These are phyloP conservation scores for Sorghum bicolor DNA, from an alignment of 176 grass and related monocot species.

Conservation along the genomic window DNA sequence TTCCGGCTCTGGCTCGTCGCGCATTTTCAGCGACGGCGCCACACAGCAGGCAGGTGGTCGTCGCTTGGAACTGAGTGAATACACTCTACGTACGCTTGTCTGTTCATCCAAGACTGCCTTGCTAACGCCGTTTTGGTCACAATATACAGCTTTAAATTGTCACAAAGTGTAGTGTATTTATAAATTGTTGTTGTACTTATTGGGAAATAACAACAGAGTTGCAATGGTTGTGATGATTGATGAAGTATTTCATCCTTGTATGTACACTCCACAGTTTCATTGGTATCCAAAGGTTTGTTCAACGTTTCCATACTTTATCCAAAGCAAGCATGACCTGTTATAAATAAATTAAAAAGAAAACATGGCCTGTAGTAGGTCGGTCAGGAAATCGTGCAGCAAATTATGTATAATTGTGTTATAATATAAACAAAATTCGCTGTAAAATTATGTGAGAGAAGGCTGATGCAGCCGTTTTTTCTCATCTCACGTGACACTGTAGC, in stretches of 20 bases:
- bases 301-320: too few species aligned
- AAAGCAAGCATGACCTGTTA: too few species aligned
- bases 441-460: too few species aligned
- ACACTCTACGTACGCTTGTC: not conserved
- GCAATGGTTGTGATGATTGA: not conserved
- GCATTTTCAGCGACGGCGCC: conserved; percentile 13
- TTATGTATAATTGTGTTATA: too few species aligned
- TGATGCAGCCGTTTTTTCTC: too few species aligned
- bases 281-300: not conserved
- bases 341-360: too few species aligned
- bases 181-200: not conserved
- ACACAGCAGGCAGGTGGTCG: not conserved
- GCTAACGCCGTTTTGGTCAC: not conserved
- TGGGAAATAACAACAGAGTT: not conserved
- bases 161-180: not conserved
- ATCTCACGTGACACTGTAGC: too few species aligned
- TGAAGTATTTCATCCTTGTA: too few species aligned
- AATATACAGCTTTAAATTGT: not conserved
- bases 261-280: too few species aligned
- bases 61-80: not conserved
- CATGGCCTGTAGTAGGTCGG: too few species aligned
- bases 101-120: not conserved
- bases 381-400: too few species aligned
- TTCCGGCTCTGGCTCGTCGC: not conserved
- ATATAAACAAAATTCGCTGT: too few species aligned